Percentiles rank a stretch among this genome's conserved stretches.
phyloP scores from a whole-genome alignment of 352 stramenopile genomes.

The Saprolegnia parasitica region DNA sequence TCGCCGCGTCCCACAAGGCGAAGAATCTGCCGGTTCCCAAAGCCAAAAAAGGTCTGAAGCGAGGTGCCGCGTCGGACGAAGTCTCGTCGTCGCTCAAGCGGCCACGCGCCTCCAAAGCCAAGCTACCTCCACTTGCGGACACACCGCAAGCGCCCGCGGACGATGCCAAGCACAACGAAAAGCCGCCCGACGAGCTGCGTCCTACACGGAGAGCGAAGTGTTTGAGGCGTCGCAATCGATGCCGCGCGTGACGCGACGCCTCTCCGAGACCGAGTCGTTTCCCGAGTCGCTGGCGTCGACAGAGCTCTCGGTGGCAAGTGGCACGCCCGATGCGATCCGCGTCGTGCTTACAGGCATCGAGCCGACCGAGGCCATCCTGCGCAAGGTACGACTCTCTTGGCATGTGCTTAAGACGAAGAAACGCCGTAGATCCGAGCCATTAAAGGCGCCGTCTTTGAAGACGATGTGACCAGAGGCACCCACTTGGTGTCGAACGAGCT shows the following conservation, averaged over 20 bases:
- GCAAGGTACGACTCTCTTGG: slow-evolving; percentile 14
- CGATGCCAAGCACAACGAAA: neutral
- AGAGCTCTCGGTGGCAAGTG: neutral
- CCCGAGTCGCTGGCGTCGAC: neutral
- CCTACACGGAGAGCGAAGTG: slow-evolving; percentile 3
- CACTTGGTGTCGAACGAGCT: slow-evolving; percentile 45
- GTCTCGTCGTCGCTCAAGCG: neutral
- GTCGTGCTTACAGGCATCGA: slow-evolving; percentile 52
- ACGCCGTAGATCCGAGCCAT: slow-evolving; percentile 49
- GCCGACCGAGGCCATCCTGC: slow-evolving; percentile 34
- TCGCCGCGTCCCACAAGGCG: neutral
- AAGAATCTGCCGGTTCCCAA: neutral
- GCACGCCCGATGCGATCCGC: slow-evolving; percentile 32
- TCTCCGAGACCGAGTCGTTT: neutral
- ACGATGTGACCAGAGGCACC: slow-evolving; percentile 41
- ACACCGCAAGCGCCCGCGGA: no score
- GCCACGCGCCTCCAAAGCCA: neutral
- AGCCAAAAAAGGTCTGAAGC: neutral
- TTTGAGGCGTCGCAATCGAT: neutral
- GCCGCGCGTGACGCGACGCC: neutral
- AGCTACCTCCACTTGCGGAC: no score
- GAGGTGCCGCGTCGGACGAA: no score
- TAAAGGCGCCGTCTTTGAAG: slow-evolving; percentile 40
- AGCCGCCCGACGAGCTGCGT: neutral
- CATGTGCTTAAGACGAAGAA: neutral